Percentiles rank a stretch among this genome's conserved stretches.
Conservation (phyloP, 768 basidiomycete genomes). For the Boletus patriciae region DNA sequence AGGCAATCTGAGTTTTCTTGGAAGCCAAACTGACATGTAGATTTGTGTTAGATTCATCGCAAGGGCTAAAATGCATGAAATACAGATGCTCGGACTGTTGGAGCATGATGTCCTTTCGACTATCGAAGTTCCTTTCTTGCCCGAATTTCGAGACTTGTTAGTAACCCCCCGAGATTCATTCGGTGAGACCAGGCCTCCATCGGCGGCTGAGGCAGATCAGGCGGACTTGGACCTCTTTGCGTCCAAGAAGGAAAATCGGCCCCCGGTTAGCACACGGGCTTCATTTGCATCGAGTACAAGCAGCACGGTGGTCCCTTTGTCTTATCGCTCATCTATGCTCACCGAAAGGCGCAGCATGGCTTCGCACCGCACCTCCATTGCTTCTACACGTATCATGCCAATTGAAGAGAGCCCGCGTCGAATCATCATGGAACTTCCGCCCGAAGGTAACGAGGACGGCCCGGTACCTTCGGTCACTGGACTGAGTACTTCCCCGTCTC, state of each 20-base stretch:
- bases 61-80: conserved; percentile 95
- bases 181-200: conserved; percentile 37
- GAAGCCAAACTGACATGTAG: background rate
- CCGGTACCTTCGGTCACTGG: conserved; percentile 35
- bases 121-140: conserved; percentile 82
- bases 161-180: conserved; percentile 36
- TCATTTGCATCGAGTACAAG: conserved; percentile 43
- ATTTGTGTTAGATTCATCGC: conserved; percentile 72
- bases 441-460: conserved; percentile 37
- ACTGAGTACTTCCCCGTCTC: conserved; percentile 64
- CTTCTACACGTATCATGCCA: conserved; percentile 50
- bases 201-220: conserved; percentile 62
- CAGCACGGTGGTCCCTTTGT: conserved; percentile 37
- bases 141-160: conserved; percentile 39
- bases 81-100: conserved; percentile 89
- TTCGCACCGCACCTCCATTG: conserved; percentile 51
- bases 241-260: conserved; percentile 41
- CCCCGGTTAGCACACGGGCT: conserved; percentile 32
- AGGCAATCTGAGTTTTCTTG: background rate
- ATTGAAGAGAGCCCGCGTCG: conserved; percentile 72
- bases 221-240: conserved; percentile 75
- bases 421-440: conserved; percentile 51
- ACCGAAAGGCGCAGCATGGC: conserved; percentile 41
- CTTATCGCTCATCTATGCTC: conserved; percentile 34
- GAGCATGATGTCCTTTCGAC: conserved; percentile 89